A percentile compares a stretch with the other conserved stretches of the same genome.
Evolutionary conservation across 441 rosid genomes (phyloP).

Genomic region (Mallotus repandus): DNA sequence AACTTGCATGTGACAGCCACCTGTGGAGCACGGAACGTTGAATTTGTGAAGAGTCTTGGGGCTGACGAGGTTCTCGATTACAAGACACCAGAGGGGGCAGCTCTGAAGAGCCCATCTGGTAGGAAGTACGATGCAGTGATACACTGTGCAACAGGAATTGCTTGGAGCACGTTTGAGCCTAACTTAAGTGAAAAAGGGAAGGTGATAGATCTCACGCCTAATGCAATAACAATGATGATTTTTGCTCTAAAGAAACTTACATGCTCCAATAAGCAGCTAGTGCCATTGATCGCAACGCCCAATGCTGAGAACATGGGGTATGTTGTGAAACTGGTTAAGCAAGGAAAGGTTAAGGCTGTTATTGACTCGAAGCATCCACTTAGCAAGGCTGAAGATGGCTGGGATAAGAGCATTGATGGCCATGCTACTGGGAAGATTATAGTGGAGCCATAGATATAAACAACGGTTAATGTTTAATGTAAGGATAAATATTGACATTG

Average conservation of each 20-base stretch:
- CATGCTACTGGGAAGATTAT: constrained; percentile 80
- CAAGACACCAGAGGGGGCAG: constrained; percentile 65
- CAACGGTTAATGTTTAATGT: too few relatives aligned
- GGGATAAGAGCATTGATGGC: constrained; percentile 70
- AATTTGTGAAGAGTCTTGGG: constrained; percentile 63
- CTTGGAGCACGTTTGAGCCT: constrained; percentile 60
- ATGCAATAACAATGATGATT: constrained; percentile 43
- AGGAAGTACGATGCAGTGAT: constrained; percentile 66
- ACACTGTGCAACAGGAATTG: constrained; percentile 58
- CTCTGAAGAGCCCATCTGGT: constrained; percentile 69
- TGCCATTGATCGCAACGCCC: constrained; percentile 42
- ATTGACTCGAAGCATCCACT: constrained; percentile 60
- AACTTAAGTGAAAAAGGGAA: constrained; percentile 52
- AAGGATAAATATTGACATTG: too few relatives aligned
- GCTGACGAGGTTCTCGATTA: constrained; percentile 81
- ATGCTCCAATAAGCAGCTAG: constrained; percentile 62
- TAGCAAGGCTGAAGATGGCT: constrained; percentile 72
- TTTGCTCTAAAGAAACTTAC: constrained; percentile 55
- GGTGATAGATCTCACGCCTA: constrained; percentile 66
- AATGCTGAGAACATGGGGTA: constrained; percentile 48
- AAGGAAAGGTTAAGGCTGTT: constrained; percentile 65
- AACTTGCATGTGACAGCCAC: constrained; percentile 81
- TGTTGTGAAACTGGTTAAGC: constrained; percentile 53
- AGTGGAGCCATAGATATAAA: constrained; percentile 47
- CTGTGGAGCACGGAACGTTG: constrained; percentile 68